Evolutionary conservation across 345 rosid genomes (phyloP), one percentile per base, ranked within the genome.

Genomic region (Stellera chamaejasme): DNA sequence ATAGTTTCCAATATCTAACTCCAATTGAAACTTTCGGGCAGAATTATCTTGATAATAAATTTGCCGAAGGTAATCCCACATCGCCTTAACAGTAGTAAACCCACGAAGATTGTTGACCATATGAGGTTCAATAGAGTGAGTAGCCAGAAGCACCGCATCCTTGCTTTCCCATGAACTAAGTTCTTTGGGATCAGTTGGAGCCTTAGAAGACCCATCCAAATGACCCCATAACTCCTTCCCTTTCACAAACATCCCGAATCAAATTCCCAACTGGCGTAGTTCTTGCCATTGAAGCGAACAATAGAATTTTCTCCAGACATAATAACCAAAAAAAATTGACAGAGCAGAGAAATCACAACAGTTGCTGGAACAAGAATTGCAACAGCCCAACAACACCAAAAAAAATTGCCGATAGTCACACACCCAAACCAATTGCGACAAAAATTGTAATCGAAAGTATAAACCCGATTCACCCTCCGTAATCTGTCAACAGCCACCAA

Each of bases 31-130:
- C 11, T 14, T 45, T 45, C 11, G 13, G 4, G 14, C 48, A 45
- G 13, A 5, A 14, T 45, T 45, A 4, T 45, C 48, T 45, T 45
- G 48, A 45, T 45, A 7, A 14, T 28, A 57, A 57, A 59, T 19
- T 19, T n/a, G 44, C 50, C 41, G 11, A 12, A 50, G 58, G 13
- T 61, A 43, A 61, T 61, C 57, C 50, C 65, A 61, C 65, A 61
- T 61, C 12, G 19, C n/a, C 42, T 52, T 51, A 14, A 13, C 43
- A 51, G 50, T 52, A 11, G 50, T 52, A 43, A 51, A 61, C 7
- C 13, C 3, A 10, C 54, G 8, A 27, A 59, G 49, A 47, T 59
- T 59, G 63, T 59, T 59, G 26, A 59, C 53, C 44, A 47, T 59
- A 49, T 48, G 63, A 2, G 54, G 54, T 27, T 59, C 43, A 25